Evolutionary conservation across 148 eudicot genomes (phyloP).

Genomic region (Mesembryanthemum crystallinum): DNA sequence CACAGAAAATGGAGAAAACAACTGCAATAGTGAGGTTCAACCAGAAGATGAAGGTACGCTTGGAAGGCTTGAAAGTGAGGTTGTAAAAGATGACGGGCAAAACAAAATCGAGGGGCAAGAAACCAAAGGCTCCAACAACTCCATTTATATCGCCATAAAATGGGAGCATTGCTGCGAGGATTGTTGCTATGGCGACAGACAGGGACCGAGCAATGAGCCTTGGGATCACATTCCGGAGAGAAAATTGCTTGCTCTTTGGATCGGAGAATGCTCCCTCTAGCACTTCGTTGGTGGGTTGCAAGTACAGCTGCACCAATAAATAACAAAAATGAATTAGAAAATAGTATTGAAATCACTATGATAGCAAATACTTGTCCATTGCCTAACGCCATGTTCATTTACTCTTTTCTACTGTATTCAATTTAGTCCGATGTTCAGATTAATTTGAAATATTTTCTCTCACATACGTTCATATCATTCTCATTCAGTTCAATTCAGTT

Average conservation of each 20-base stretch:
- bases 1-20: conserved; percentile 41
- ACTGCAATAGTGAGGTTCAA: conserved; percentile 40
- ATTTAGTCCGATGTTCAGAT: too few relatives aligned
- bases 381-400: too few relatives aligned
- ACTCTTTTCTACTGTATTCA: too few relatives aligned
- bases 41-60: conserved; percentile 47
- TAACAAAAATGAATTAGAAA: too few relatives aligned
- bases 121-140: conserved; percentile 65
- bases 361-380: too few relatives aligned
- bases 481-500: too few relatives aligned
- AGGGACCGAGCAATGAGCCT: conserved; percentile 54
- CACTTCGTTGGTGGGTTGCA: conserved; percentile 68
- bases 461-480: too few relatives aligned
- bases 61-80: conserved; percentile 62
- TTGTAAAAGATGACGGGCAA: conserved; percentile 74
- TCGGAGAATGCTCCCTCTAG: conserved; percentile 51
- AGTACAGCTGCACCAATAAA: conserved; percentile 41
- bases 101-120: conserved; percentile 73
- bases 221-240: conserved; percentile 50
- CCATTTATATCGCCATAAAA: conserved; percentile 85
- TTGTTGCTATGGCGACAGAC: conserved; percentile 45
- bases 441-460: too few relatives aligned
- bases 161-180: conserved; percentile 71
- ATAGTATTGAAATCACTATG: too few relatives aligned
- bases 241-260: conserved; percentile 43